Evolutionary conservation across 352 stramenopile species (phyloP), one percentile per base, ranked within the genome.

Genomic region (Phytophthora rubi): DNA sequence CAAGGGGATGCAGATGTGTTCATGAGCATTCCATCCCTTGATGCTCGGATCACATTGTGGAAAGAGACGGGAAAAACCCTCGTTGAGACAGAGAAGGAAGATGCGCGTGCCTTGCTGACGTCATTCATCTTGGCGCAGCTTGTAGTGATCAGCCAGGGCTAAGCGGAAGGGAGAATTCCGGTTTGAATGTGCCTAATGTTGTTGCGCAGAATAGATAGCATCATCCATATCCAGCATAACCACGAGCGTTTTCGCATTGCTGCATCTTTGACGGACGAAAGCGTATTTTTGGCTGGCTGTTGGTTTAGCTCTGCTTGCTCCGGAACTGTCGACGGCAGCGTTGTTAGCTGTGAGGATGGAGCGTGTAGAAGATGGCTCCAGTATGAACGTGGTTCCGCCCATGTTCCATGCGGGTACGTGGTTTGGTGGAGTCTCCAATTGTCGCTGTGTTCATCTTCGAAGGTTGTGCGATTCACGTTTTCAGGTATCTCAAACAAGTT

Each of bases 401-500:
- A 79, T 81, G 76, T 83, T 83, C 37, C 71, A 81, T 64, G 76
- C 73, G 55, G 71, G 75, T 78, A 71, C 3, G 59, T 64, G 12
- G 4, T n/a, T 9, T 15, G 42, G 15, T 64, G 39, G 16, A n/a
- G 6, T 48, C 42, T 8, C 18, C 26, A n/a, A 51, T 45, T 16
- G 37, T 18, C n/a, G 12, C 16, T 23, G 26, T n/a, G 28, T 28
- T 4, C 6, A 21, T 3, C 35, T 16, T 26, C 37, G 26, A 2
- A 45, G 12, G 4, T 59, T 13, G 32, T 15, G 21, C 8, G 8
- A 33, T 42, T 52, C 21, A 39, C 16, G 28, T 44, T 59, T 72
- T 30, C 42, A 95, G 88, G 85, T 5, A 87, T 93, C 42, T 95
- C 88, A 8, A 90, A 70, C 76, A 95, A 95, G 65, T 95, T 95